Conservation (phyloP, 176 grass and related monocot genomes). For the Avena insularis region DNA sequence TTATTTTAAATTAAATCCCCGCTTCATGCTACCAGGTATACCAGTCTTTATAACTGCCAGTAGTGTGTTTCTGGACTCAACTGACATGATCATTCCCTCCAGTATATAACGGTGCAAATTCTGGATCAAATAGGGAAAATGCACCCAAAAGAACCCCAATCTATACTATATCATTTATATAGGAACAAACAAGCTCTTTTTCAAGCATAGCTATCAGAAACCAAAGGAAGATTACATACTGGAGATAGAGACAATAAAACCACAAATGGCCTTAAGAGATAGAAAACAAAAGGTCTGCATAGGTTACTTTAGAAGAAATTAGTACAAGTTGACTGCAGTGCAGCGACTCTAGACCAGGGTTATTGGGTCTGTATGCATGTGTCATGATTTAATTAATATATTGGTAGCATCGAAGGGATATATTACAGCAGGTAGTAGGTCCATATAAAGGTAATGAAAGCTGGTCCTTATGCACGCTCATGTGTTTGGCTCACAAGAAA, state of each 20-base stretch:
- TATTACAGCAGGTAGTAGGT: background rate
- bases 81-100: slow-evolving; percentile 1
- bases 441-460: background rate
- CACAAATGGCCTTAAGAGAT: background rate
- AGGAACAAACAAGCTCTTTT: background rate
- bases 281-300: background rate
- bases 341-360: background rate
- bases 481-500: background rate
- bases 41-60: background rate
- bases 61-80: slow-evolving; percentile 20
- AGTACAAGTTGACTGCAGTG: background rate
- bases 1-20: background rate
- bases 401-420: background rate
- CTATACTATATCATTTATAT: background rate
- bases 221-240: background rate
- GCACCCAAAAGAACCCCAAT: background rate
- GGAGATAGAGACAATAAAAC: background rate
- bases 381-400: background rate
- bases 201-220: background rate
- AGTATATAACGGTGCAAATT: background rate
- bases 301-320: slow-evolving; percentile 3
- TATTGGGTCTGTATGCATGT: background rate
- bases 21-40: slow-evolving; percentile 15
- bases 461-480: background rate
- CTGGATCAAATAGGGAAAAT: background rate